Evolutionary conservation across 2,329 filamentous ascomycete species (phyloP).

Genomic region (Apiospora hydei): DNA sequence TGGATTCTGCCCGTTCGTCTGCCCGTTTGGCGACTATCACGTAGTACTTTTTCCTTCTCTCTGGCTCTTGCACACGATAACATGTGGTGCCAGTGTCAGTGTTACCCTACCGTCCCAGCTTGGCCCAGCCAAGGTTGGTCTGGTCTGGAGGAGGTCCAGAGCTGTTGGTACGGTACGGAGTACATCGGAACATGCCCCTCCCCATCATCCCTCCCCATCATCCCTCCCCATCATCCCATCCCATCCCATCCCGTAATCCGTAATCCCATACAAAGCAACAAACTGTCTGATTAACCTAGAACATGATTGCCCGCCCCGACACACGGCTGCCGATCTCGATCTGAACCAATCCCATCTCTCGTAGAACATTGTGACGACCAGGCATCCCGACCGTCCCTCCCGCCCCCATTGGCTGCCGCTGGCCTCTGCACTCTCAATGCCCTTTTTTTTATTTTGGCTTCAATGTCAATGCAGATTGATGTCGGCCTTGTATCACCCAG

Average conservation of each 20-base stretch:
- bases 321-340: constrained; percentile 21
- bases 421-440: constrained; percentile 2
- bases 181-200: background rate
- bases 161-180: too few species aligned
- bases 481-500: constrained; percentile 6
- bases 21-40: too few species aligned
- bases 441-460: background rate
- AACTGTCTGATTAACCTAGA: constrained; percentile 17
- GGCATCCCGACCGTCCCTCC: constrained; percentile 12
- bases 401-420: background rate
- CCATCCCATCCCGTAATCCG: background rate
- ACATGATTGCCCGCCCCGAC: constrained; percentile 18
- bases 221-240: background rate
- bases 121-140: background rate
- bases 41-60: background rate
- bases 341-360: constrained; percentile 15
- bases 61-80: background rate
- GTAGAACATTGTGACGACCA: constrained; percentile 18
- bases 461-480: background rate
- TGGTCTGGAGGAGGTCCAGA: background rate
- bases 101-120: constrained; percentile 12
- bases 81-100: background rate
- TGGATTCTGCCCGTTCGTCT: background rate
- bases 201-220: too few species aligned
- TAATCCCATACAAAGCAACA: background rate